Conservation (phyloP, 768 basidiomycete species). For the Rossbeevera mucosa region DNA sequence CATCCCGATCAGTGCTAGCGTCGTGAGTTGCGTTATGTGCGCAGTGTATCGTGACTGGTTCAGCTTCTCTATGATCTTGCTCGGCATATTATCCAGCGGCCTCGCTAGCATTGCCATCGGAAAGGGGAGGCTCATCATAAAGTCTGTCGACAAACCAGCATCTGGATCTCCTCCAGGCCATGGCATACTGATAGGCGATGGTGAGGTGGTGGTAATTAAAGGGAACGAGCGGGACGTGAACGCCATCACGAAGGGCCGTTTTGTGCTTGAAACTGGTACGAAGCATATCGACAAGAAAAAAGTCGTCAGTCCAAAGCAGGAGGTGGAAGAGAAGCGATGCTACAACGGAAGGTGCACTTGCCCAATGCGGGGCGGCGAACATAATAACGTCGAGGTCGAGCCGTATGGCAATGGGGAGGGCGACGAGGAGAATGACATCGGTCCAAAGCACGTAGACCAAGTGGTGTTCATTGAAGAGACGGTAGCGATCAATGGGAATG, state of each 20-base stretch:
- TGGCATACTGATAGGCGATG: slow-evolving; percentile 20
- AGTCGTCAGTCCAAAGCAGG: not conserved
- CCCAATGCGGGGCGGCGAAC: not conserved
- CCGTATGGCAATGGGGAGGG: not conserved
- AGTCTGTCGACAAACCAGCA: slow-evolving; percentile 13
- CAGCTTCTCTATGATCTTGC: slow-evolving; percentile 29
- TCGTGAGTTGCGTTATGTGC: slow-evolving; percentile 22
- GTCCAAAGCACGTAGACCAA: not conserved
- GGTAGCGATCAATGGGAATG: not conserved
- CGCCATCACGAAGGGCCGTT: slow-evolving; percentile 27
- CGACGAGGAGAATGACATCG: not conserved
- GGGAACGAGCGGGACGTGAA: slow-evolving; percentile 27
- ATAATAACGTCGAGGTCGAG: not conserved
- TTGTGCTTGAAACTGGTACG: slow-evolving; percentile 16
- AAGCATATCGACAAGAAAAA: not conserved
- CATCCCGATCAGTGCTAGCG: slow-evolving; percentile 25
- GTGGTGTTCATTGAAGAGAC: not conserved
- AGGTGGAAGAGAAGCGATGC: not conserved
- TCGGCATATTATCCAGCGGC: slow-evolving; percentile 33
- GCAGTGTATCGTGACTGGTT: slow-evolving; percentile 27
- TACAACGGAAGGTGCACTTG: not conserved
- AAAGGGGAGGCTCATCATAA: slow-evolving; percentile 18
- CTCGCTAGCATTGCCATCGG: slow-evolving; percentile 24
- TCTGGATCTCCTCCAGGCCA: slow-evolving; percentile 25
- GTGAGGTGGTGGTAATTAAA: slow-evolving; percentile 25